Conservation (phyloP, 768 basidiomycete genomes). For the Cystobasidium tubakii region DNA sequence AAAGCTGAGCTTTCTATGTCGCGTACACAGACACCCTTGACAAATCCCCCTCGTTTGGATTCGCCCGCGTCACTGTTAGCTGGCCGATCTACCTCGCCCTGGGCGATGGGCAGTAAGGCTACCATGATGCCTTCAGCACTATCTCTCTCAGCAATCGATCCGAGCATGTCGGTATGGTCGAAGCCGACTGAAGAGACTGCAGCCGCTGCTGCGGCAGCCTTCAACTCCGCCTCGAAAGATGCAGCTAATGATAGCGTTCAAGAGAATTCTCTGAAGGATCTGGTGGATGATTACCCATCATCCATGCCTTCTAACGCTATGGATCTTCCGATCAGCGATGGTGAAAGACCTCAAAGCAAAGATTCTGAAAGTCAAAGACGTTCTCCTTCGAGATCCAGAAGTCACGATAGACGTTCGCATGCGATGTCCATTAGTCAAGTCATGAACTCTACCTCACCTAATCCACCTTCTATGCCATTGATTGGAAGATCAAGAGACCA, state of each 20-base stretch:
- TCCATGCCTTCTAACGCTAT: slow-evolving; percentile 12
- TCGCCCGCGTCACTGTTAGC: slow-evolving; percentile 13
- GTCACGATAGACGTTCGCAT: neutral
- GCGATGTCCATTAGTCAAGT: slow-evolving; percentile 15
- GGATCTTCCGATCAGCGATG: slow-evolving; percentile 18
- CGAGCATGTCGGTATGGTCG: slow-evolving; percentile 34
- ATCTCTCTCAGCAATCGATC: slow-evolving; percentile 26
- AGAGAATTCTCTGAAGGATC: slow-evolving; percentile 27
- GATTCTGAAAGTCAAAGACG: neutral
- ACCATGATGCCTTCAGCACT: slow-evolving; percentile 9
- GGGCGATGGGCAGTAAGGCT: slow-evolving; percentile 3
- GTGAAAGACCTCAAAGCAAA: slow-evolving; percentile 18
- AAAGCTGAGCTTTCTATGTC: neutral
- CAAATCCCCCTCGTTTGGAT: slow-evolving; percentile 11
- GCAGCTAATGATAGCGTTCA: slow-evolving; percentile 6
- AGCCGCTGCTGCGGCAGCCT: slow-evolving; percentile 24
- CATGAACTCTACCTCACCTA: neutral
- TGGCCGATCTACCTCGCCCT: slow-evolving; percentile 24
- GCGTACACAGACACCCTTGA: slow-evolving; percentile 28
- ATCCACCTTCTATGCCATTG: neutral
- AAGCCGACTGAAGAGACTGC: slow-evolving; percentile 33
- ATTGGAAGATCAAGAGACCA: neutral
- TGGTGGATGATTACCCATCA: slow-evolving; percentile 24
- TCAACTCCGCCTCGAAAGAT: neutral
- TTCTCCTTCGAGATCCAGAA: neutral